Base-by-base conservation (phyloP, 805 yeast genomes). In the Starmerella khaoyaiensis region DNA sequence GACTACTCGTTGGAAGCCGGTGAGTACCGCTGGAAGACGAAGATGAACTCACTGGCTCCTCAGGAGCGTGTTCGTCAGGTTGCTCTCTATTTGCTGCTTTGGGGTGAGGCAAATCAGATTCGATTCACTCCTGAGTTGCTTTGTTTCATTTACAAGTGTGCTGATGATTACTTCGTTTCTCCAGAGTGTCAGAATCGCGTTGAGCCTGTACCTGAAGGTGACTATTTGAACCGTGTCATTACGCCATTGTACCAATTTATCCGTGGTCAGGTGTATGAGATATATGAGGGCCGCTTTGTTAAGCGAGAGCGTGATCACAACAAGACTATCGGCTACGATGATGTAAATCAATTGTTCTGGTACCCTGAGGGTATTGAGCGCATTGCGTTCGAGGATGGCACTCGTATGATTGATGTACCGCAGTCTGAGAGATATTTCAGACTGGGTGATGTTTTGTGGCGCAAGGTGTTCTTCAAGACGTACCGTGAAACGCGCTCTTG, bases 261-360 rank as follows among this genome's bases (percentile, higher is more conserved):
- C 25, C 68, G 78, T 45, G 71, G 69, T 43, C 93, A 83, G 60
- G 78, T 75, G 21, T 76, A 71, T 54, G 72, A 71, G 46, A 54
- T 65, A 7, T 53, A 59, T 19, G 70, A 72, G 31, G 81, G 77
- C 3, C 61, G 60, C 36, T 72, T 68, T 60, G 64, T 67, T 25
- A 71, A 74, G 57, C 71, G 74, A 43, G 84, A 74, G 51, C 68
- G 68, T 48, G 90, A 82, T 59, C 90, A 75, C 63, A 55, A 65
- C 56, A 55, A 69, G 47, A 63, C 75, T 36, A 60, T 64, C 36
- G 69, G 98, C 61, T 90, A 90, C 61, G 99, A 90, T 67, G 99
- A 90, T 68, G 93, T 90, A 44, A 90, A 90, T 63, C 99, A 90
- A 69, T 71, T 90, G 52, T 90, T 93, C 65, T 90, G 99, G 99